phyloP scores from a whole-genome alignment of 2,329 filamentous ascomycete genomes.

The Talaromyces sp. region DNA sequence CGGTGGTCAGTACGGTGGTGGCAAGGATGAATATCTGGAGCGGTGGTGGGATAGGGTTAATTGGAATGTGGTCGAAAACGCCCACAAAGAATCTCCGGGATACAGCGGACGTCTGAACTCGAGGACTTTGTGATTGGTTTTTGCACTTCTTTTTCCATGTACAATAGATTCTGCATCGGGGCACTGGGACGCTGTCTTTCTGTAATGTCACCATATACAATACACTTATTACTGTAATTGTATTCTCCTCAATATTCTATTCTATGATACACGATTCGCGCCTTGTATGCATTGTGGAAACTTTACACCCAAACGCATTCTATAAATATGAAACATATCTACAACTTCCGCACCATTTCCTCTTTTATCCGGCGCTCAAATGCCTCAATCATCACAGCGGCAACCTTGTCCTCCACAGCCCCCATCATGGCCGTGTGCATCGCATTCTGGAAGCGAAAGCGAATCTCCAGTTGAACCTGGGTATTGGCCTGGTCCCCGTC shows the following conservation, averaged over 20 bases:
- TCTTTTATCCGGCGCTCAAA: conserved; percentile 77
- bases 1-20: conserved; percentile 34
- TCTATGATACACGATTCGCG: background rate
- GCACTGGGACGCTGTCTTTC: conserved; percentile 4
- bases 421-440: conserved; percentile 77
- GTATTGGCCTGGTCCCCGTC: conserved; percentile 48
- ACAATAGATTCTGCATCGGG: conserved; percentile 12
- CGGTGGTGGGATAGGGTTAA: conserved; percentile 86
- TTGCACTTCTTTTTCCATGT: conserved; percentile 14
- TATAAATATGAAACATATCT: background rate
- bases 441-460: conserved; percentile 85
- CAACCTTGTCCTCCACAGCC: conserved; percentile 78
- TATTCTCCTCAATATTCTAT: background rate
- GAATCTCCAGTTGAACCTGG: conserved; percentile 69
- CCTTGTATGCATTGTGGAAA: too few relatives aligned
- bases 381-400: conserved; percentile 82
- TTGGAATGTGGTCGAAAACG: conserved; percentile 67
- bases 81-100: conserved; percentile 31
- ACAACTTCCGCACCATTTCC: conserved; percentile 21
- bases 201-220: conserved; percentile 1
- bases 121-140: conserved; percentile 5
- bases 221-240: background rate
- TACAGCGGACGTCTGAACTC: conserved; percentile 5
- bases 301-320: background rate
- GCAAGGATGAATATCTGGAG: conserved; percentile 71